phyloP scores from a whole-genome alignment of 345 rosid genomes.

The Sonneratia alba region DNA sequence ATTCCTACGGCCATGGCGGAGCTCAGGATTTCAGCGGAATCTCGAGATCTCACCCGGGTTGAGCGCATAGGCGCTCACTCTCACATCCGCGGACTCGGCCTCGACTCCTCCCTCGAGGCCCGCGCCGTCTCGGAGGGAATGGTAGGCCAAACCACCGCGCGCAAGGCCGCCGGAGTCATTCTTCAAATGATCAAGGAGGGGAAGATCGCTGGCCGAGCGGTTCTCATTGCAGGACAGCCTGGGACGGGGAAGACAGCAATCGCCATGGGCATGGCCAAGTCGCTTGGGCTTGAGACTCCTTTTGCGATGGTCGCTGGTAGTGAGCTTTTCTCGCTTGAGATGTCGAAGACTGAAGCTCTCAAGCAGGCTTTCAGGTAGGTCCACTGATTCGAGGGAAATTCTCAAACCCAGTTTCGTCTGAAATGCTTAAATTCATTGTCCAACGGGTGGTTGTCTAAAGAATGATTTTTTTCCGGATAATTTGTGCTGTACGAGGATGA shows the following conservation, averaged over 20 bases:
- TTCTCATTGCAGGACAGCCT: conserved; percentile 89
- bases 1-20: conserved; percentile 44
- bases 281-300: conserved; percentile 88
- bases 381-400: background rate
- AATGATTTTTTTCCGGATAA: background rate
- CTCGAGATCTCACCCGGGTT: conserved; percentile 77
- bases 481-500: background rate
- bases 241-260: conserved; percentile 96
- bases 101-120: conserved; percentile 78
- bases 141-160: conserved; percentile 74
- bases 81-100: conserved; percentile 87
- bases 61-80: conserved; percentile 97
- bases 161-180: conserved; percentile 90
- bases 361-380: conserved; percentile 51
- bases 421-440: background rate
- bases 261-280: conserved; percentile 98
- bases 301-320: conserved; percentile 86
- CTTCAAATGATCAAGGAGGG: conserved; percentile 92
- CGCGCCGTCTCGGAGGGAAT: conserved; percentile 85
- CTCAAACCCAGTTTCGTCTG: background rate
- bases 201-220: conserved; percentile 80
- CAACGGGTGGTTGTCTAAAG: background rate
- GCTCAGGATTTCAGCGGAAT: conserved; percentile 55
- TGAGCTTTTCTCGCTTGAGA: conserved; percentile 83
- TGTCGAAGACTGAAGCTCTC: conserved; percentile 91